Conservation (phyloP, 1,284 basidiomycete genomes). For the Trametes sp. region DNA sequence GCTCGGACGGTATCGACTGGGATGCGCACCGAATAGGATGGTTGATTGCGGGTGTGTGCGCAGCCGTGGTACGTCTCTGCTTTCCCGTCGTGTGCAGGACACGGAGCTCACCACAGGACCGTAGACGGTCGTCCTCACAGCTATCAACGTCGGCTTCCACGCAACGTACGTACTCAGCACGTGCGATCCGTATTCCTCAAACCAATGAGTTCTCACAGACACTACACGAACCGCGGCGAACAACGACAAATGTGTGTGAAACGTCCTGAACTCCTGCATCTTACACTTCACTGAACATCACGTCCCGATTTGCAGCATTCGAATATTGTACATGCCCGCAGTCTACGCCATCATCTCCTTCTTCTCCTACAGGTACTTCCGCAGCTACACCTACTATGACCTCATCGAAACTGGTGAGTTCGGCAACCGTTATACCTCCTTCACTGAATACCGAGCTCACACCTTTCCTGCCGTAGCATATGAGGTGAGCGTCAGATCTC, state of each 20-base stretch:
- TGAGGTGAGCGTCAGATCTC: conserved; percentile 45
- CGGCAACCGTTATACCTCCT: conserved; percentile 30
- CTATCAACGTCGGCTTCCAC: conserved; percentile 62
- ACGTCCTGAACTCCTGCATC: neutral
- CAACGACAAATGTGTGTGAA: conserved; percentile 78
- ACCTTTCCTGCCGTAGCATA: conserved; percentile 45
- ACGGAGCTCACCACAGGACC: neutral
- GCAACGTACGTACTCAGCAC: conserved; percentile 55
- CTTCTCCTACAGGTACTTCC: conserved; percentile 87
- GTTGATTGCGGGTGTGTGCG: conserved; percentile 73
- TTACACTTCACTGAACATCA: too few relatives aligned
- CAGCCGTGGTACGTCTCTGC: conserved; percentile 58
- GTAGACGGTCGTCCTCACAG: conserved; percentile 69
- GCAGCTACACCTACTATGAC: conserved; percentile 83
- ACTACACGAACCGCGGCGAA: conserved; percentile 71
- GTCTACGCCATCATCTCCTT: conserved; percentile 89
- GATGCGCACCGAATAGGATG: conserved; percentile 76
- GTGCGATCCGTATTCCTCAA: neutral
- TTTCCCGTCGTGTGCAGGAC: neutral
- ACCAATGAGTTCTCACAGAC: conserved; percentile 45
- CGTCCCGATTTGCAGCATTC: conserved; percentile 65
- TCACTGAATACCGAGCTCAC: conserved; percentile 5
- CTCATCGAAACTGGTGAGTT: conserved; percentile 72
- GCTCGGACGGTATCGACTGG: conserved; percentile 57
- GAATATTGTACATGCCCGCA: conserved; percentile 82